A percentile compares a stretch with the other conserved stretches of the same genome.
These are phyloP conservation scores for Russula griseocarnosa DNA, from an alignment of 768 basidiomycete species.

Conservation along the genomic window DNA sequence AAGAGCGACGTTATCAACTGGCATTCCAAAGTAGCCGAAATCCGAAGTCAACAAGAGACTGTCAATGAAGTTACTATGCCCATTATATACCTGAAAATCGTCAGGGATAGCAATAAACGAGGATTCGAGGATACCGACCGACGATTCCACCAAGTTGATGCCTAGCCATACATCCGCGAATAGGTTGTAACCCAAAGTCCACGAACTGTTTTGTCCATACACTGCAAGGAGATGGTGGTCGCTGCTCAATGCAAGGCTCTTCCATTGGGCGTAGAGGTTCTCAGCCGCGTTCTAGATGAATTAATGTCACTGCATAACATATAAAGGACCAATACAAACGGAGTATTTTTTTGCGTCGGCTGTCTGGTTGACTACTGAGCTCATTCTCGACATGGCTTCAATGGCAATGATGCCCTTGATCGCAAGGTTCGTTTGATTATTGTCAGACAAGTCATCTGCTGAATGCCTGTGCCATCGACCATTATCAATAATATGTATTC, in stretches of 20 bases:
- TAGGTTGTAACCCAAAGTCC: constrained; percentile 62
- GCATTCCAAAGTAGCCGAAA: constrained; percentile 17
- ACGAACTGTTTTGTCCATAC: constrained; percentile 35
- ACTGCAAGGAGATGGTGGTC: constrained; percentile 12
- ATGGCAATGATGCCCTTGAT: constrained; percentile 70
- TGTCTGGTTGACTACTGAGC: constrained; percentile 30
- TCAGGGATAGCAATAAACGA: neutral
- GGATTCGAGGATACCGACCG: constrained; percentile 14
- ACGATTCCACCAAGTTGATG: constrained; percentile 45
- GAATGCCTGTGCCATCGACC: constrained; percentile 17
- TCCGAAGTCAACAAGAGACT: neutral
- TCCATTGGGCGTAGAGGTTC: constrained; percentile 20
- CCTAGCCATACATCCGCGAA: constrained; percentile 56
- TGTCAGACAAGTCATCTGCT: constrained; percentile 24
- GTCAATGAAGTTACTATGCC: constrained; percentile 14
- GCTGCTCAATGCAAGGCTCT: constrained; percentile 4
- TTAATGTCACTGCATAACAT: neutral
- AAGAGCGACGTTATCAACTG: constrained; percentile 3
- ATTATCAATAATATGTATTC: constrained; percentile 30
- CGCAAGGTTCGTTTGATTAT: constrained; percentile 66
- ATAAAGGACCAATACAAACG: constrained; percentile 25
- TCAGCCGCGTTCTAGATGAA: constrained; percentile 6
- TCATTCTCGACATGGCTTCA: constrained; percentile 57
- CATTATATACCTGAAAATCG: constrained; percentile 12
- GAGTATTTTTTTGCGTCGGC: constrained; percentile 30